Conservation (phyloP, 2,329 filamentous ascomycete genomes). For the Zymoseptoria pseudotritici region DNA sequence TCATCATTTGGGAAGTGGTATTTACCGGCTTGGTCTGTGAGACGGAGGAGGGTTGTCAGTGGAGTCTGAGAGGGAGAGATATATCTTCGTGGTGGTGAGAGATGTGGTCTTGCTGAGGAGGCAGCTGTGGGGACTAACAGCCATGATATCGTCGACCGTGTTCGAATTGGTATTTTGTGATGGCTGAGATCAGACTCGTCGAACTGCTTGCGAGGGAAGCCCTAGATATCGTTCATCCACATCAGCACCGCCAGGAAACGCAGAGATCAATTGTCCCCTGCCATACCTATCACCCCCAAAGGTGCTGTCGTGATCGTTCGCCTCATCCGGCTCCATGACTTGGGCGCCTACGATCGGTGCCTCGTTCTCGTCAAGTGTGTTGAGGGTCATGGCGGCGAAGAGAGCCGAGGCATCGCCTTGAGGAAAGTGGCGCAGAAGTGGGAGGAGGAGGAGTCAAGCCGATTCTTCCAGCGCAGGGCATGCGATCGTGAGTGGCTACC, state of each 20-base stretch:
- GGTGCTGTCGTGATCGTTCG: conserved; percentile 20
- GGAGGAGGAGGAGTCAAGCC: too few relatives aligned
- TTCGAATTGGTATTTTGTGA: conserved; percentile 17
- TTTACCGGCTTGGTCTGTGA: conserved; percentile 19
- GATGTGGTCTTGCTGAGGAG: not conserved
- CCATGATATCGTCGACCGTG: conserved; percentile 25
- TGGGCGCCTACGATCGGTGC: not conserved
- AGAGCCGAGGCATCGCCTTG: not conserved
- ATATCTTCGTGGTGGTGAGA: not conserved
- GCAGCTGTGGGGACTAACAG: not conserved
- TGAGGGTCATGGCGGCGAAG: not conserved
- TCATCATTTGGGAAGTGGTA: conserved; percentile 31
- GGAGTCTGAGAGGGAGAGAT: conserved; percentile 1
- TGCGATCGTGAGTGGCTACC: conserved; percentile 3
- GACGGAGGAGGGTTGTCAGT: not conserved
- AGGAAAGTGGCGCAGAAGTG: too few relatives aligned
- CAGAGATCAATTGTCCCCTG: not conserved
- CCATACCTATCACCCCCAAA: conserved; percentile 22
- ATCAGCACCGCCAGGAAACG: not conserved
- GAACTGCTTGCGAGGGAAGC: conserved; percentile 16
- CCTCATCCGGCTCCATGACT: conserved; percentile 22
- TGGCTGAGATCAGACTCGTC: conserved; percentile 9
- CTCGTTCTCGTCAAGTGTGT: not conserved
- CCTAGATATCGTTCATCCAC: not conserved
- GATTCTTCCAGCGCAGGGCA: too few relatives aligned